Conservation (phyloP, 805 yeast genomes). For the Nakazawaea ambrosiae region DNA sequence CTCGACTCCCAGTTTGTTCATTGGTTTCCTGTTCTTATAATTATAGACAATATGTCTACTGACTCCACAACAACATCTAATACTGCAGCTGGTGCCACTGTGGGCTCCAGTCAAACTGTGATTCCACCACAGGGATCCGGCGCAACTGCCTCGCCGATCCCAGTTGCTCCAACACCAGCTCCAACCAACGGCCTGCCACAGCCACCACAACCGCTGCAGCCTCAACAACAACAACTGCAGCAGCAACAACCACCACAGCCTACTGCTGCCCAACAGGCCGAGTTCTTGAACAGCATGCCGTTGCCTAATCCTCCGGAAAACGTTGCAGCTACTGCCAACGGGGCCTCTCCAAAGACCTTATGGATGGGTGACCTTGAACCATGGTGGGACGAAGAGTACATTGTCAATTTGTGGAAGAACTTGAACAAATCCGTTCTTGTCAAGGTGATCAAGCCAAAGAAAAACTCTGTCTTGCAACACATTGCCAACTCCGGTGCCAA, state of each 20-base stretch:
- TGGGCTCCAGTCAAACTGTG: too few relatives aligned
- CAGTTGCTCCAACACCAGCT: too few relatives aligned
- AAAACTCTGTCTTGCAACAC: slow-evolving; percentile 27
- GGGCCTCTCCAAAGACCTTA: slow-evolving; percentile 55
- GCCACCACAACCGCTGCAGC: too few relatives aligned
- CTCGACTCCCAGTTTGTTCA: too few relatives aligned
- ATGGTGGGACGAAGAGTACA: slow-evolving; percentile 61
- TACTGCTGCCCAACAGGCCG: slow-evolving; percentile 9
- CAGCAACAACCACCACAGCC: slow-evolving; percentile 1
- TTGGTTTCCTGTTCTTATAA: too few relatives aligned
- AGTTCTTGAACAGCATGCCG: slow-evolving; percentile 17
- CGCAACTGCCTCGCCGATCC: too few relatives aligned
- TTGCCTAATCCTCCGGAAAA: slow-evolving; percentile 49
- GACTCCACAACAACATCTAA: too few relatives aligned
- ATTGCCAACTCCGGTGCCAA: slow-evolving; percentile 16
- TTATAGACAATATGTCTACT: too few relatives aligned
- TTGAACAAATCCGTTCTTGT: slow-evolving; percentile 52
- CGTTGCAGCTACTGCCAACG: slow-evolving; percentile 34
- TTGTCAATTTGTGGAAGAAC: slow-evolving; percentile 53
- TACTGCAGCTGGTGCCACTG: too few relatives aligned
- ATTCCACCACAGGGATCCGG: too few relatives aligned
- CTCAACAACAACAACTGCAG: too few relatives aligned
- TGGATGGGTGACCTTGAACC: slow-evolving; percentile 92
- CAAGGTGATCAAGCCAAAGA: slow-evolving; percentile 50
- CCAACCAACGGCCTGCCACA: too few relatives aligned